Evolutionary conservation across 345 rosid genomes (phyloP).

Genomic region (Melaleuca alternifolia): DNA sequence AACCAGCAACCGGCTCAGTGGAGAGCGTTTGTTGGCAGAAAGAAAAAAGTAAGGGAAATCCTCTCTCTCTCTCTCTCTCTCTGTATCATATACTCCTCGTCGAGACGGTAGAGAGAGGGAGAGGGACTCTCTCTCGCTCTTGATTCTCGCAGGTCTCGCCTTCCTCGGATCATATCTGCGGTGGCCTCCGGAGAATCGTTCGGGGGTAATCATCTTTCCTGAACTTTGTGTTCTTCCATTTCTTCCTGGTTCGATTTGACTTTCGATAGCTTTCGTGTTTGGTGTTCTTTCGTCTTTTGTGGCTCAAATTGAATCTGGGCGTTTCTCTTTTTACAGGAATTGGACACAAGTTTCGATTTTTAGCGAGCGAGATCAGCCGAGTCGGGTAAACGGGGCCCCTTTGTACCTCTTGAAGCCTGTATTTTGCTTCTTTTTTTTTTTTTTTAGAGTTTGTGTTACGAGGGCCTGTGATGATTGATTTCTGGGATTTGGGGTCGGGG

Average conservation of each 20-base stretch:
- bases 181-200: neutral
- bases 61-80: neutral
- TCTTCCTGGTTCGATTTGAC: neutral
- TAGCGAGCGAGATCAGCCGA: neutral
- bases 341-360: neutral
- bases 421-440: neutral
- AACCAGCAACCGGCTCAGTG: neutral
- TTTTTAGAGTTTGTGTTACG: neutral
- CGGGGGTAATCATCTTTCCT: neutral
- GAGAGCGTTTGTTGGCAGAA: neutral
- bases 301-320: neutral
- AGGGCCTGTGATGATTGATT: neutral
- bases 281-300: neutral
- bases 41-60: neutral
- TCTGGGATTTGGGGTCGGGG: neutral
- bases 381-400: neutral
- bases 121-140: neutral
- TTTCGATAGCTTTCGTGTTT: neutral
- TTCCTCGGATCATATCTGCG: neutral
- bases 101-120: neutral
- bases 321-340: neutral
- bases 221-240: neutral
- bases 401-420: neutral
- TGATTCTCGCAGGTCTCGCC: neutral
- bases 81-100: neutral